phyloP scores from a whole-genome alignment of 306 rosid species.

The Prosopis cineraria region DNA sequence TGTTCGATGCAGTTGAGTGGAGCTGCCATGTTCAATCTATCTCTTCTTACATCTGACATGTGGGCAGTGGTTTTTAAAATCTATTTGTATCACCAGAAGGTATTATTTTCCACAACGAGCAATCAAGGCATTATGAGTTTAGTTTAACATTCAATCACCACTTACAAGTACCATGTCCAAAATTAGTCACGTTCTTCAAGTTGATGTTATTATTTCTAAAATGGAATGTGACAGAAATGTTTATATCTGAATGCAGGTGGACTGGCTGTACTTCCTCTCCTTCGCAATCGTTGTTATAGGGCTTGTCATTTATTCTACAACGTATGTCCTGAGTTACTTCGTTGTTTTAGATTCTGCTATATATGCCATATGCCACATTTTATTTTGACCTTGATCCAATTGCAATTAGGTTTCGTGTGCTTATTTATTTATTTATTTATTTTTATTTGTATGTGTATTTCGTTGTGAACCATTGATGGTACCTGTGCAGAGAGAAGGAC shows the following conservation, averaged over 20 bases:
- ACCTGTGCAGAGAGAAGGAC: conserved; percentile 46
- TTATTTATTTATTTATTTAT: too few species aligned
- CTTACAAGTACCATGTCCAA: neutral
- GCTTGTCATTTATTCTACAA: conserved; percentile 51
- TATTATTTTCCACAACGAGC: conserved; percentile 17
- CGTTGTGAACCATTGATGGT: neutral
- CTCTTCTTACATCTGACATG: conserved; percentile 38
- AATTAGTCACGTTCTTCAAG: too few species aligned
- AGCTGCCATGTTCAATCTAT: conserved; percentile 44
- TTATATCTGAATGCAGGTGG: conserved; percentile 46
- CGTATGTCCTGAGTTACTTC: conserved; percentile 38
- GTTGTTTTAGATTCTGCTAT: neutral
- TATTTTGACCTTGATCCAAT: too few species aligned
- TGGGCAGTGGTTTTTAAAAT: conserved; percentile 41
- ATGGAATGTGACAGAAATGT: conserved; percentile 26
- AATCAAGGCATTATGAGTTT: neutral
- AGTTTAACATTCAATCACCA: conserved; percentile 3
- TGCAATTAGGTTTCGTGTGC: too few species aligned
- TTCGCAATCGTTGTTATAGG: conserved; percentile 52
- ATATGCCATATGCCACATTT: too few species aligned
- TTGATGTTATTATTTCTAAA: too few species aligned
- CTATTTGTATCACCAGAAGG: conserved; percentile 37
- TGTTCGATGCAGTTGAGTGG: conserved; percentile 36
- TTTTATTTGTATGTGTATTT: neutral
- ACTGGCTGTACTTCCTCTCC: conserved; percentile 63